Base-by-base conservation (phyloP, 306 rosid species). In the Fragaria nilgerrensis region DNA sequence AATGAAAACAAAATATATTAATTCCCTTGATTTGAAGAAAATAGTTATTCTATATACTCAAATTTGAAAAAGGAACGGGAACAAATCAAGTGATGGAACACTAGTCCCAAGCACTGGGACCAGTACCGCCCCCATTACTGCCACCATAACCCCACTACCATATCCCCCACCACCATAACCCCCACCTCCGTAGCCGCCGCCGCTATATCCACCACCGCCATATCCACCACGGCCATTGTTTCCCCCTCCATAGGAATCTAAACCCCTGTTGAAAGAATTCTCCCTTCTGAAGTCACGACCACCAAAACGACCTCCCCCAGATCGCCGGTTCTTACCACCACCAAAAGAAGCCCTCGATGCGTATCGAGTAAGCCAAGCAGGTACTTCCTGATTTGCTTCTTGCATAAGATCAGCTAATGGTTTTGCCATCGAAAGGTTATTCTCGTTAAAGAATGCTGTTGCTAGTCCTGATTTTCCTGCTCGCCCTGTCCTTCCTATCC, bases 381-480 rank as follows among this genome's bases (percentile, higher is more conserved):
- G 94, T 59, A 89, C 94, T 82, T 91, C 97, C 80, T 91, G 97
- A 78, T 88, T 91, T 53, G 94, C 86, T 80, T 91, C 97, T 84
- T 86, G 92, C 97, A 89, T 89, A 75, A 91, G 89, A 82, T 89
- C 97, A 82, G 90, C 80, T 58, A 91, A 81, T 14, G 97, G 86
- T 85, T 81, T 87, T 44, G 97, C 94, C 84, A 91, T 9, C 22
- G 91, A 82, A 62, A 63, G 39, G 75, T 86, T 89, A 68, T 87
- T 68, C 36, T 91, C 94, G 7, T 85, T 91, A 79, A 91, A 91
- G 87, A 91, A 91, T 32, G 97, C 97, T 2, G 97, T 91, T 53
- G 97, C 97, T 61, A 91, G 66, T 68, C 97, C 97, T 76, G 90
- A 74, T 83, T 91, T 91, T 32, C 94, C 97, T 37, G 97, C 97